A percentile compares a stretch with the other conserved stretches of the same genome.
Conservation (phyloP, 2,329 filamentous ascomycete genomes). For the Diaporthe helianthi region DNA sequence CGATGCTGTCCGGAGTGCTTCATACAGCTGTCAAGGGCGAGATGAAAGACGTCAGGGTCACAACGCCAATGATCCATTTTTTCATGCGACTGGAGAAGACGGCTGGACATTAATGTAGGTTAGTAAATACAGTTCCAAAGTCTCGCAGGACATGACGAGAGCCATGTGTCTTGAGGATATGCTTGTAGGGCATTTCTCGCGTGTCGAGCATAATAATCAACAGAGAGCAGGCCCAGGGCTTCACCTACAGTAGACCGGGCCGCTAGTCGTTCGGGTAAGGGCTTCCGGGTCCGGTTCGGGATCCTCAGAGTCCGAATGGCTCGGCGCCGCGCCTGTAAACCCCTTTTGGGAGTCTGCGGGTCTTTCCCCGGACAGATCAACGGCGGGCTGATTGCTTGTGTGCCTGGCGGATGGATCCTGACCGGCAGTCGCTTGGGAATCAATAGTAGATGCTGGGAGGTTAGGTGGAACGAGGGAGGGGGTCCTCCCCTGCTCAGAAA, state of each 20-base stretch:
- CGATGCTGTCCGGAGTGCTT: not conserved
- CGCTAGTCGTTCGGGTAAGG: slow-evolving; percentile 46
- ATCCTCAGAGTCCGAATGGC: slow-evolving; percentile 27
- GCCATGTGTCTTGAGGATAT: not conserved
- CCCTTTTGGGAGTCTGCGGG: slow-evolving; percentile 26
- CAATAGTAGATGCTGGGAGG: slow-evolving; percentile 4
- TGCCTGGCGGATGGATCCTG: slow-evolving; percentile 22
- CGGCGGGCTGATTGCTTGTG: not conserved
- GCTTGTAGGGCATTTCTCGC: not conserved
- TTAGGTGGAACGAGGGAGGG: slow-evolving; percentile 5
- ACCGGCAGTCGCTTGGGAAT: slow-evolving; percentile 29
- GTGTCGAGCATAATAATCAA: slow-evolving; percentile 41
- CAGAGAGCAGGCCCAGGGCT: slow-evolving; percentile 51
- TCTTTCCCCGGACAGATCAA: slow-evolving; percentile 26
- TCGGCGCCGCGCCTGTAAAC: slow-evolving; percentile 23
- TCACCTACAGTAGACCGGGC: slow-evolving; percentile 53
- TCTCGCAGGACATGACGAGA: not conserved
- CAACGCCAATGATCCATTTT: slow-evolving; percentile 45
- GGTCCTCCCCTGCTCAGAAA: slow-evolving; percentile 17
- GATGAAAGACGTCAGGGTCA: slow-evolving; percentile 59
- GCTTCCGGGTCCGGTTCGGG: slow-evolving; percentile 42
- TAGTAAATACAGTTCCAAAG: not conserved
- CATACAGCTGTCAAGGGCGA: slow-evolving; percentile 61
- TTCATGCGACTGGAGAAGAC: slow-evolving; percentile 22
- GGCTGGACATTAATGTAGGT: not conserved